These are phyloP conservation scores for Perilla frutescens DNA, from an alignment of 257 asterid genomes.

Conservation along the genomic window DNA sequence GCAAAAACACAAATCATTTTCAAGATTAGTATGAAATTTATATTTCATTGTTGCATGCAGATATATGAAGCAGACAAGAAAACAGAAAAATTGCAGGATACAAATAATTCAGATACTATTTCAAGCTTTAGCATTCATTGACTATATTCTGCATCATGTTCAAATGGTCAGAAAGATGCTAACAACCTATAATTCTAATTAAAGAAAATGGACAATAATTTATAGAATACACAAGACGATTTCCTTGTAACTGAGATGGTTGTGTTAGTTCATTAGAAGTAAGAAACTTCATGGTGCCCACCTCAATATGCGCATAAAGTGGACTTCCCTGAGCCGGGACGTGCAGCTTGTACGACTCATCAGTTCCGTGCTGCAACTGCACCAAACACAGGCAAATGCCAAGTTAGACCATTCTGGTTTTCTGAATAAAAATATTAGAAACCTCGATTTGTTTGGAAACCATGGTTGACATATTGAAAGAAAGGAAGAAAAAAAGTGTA, in stretches of 20 bases:
- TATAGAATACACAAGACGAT: not conserved
- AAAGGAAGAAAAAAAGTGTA: no score
- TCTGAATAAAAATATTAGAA: no score
- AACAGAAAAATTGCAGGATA: not conserved
- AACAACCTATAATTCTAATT: not conserved
- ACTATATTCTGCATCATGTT: not conserved
- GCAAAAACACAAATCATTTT: constrained; percentile 40
- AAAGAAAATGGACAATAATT: not conserved
- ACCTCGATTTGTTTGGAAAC: no score
- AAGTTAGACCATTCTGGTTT: no score
- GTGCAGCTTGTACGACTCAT: constrained; percentile 74
- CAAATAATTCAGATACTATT: constrained; percentile 5
- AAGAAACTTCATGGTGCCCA: constrained; percentile 32
- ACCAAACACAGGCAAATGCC: constrained; percentile 20
- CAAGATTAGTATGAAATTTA: not conserved
- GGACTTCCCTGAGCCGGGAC: constrained; percentile 59
- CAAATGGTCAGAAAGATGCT: not conserved
- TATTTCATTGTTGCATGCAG: not conserved
- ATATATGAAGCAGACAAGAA: not conserved
- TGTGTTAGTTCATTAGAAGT: not conserved
- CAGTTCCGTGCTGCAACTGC: constrained; percentile 80
- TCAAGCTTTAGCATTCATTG: not conserved
- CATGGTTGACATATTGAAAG: no score
- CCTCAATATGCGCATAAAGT: constrained; percentile 68
- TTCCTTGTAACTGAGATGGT: not conserved